phyloP scores from a whole-genome alignment of 805 yeast species.

The Candida anglica region DNA sequence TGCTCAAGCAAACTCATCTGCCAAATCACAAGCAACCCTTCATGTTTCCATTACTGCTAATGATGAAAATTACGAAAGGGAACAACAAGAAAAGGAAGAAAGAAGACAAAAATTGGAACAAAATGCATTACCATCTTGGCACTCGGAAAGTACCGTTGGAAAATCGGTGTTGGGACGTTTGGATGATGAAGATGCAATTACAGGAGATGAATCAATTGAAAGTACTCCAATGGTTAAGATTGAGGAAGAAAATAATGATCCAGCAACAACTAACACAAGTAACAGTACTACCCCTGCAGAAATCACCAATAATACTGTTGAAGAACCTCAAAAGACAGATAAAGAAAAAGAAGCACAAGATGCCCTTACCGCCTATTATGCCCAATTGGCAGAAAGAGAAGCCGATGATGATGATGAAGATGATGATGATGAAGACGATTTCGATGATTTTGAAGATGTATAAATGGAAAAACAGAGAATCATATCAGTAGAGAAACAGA shows the following conservation, averaged over 20 bases:
- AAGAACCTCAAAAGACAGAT: conserved; percentile 20
- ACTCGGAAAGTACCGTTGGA: conserved; percentile 86
- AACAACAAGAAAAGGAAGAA: conserved; percentile 60
- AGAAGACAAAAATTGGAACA: conserved; percentile 74
- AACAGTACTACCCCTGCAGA: conserved; percentile 8
- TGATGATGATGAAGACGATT: conserved; percentile 43
- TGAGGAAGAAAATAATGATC: conserved; percentile 3
- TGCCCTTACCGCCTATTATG: conserved; percentile 65
- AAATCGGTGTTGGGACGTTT: conserved; percentile 52
- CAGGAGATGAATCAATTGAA: conserved; percentile 8
- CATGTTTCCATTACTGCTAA: conserved; percentile 87
- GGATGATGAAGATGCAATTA: conserved; percentile 40
- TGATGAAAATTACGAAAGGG: conserved; percentile 71
- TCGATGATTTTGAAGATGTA: conserved; percentile 25
- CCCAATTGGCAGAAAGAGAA: conserved; percentile 68
- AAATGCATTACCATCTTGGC: conserved; percentile 97
- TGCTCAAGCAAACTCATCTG: conserved; percentile 44
- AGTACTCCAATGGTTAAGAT: conserved; percentile 15
- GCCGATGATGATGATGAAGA: conserved; percentile 59
- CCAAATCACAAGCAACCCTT: conserved; percentile 76
- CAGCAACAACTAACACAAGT: conserved; percentile 3
- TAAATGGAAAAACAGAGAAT: background rate
- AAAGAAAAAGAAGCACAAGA: conserved; percentile 68
- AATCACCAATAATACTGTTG: conserved; percentile 13
- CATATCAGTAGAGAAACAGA: background rate